These are phyloP conservation scores for Gossypium arboreum DNA, from an alignment of 345 rosid genomes.

Conservation along the genomic window DNA sequence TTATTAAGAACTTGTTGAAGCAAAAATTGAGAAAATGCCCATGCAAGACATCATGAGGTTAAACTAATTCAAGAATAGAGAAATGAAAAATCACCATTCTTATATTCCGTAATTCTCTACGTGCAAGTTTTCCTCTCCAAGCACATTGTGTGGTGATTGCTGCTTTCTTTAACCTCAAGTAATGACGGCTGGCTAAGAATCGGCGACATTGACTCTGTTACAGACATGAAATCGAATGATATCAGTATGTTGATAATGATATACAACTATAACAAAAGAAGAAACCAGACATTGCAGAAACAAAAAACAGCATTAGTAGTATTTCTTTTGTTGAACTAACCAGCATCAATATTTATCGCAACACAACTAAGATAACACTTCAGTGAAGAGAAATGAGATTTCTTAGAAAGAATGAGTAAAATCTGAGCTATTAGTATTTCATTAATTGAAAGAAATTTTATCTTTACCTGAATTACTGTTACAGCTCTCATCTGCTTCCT, in stretches of 20 bases:
- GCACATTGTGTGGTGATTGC: conserved; percentile 66
- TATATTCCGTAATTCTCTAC: conserved; percentile 65
- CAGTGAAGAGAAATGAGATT: neutral
- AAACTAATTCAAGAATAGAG: conserved; percentile 11
- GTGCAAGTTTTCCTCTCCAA: conserved; percentile 76
- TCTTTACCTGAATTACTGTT: conserved; percentile 64
- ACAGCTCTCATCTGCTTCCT: conserved; percentile 65
- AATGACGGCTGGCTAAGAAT: conserved; percentile 44
- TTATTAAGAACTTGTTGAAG: neutral
- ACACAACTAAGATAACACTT: neutral
- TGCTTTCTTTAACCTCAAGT: conserved; percentile 56
- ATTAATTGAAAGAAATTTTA: conserved; percentile 13
- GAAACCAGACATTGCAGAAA: neutral
- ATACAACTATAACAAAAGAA: neutral
- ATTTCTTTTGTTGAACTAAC: conserved; percentile 1
- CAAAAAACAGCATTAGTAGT: neutral
- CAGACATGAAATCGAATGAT: conserved; percentile 15
- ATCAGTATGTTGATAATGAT: neutral
- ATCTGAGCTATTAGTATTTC: conserved; percentile 7
- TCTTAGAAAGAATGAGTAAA: neutral
- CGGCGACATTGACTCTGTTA: conserved; percentile 68
- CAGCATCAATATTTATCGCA: neutral
- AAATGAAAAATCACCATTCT: conserved; percentile 50
- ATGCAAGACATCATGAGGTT: conserved; percentile 3
- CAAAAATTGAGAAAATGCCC: neutral